phyloP scores from a whole-genome alignment of 495 filamentous ascomycete genomes.

The Trichoderma erinaceum region DNA sequence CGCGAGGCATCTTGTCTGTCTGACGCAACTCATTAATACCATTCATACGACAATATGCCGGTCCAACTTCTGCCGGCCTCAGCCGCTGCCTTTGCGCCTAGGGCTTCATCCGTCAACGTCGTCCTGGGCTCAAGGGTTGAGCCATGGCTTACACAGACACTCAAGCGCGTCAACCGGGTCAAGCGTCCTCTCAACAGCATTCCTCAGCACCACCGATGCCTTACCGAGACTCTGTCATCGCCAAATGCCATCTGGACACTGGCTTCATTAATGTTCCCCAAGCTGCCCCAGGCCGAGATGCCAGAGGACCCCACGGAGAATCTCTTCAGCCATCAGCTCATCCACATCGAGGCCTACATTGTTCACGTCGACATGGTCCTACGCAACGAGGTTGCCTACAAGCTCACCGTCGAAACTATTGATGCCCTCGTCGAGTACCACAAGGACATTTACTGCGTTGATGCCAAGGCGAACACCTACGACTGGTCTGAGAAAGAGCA shows the following conservation, averaged over 20 bases:
- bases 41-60: conserved; percentile 59
- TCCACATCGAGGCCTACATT: conserved; percentile 95
- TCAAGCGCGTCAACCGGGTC: conserved; percentile 95
- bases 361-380: conserved; percentile 99
- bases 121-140: conserved; percentile 92
- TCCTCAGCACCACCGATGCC: conserved; percentile 89
- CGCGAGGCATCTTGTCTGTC: background rate
- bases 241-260: conserved; percentile 92
- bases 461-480: conserved; percentile 83
- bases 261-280: conserved; percentile 86
- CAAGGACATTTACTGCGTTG: conserved; percentile 91
- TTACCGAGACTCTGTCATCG: conserved; percentile 93
- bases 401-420: conserved; percentile 96
- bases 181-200: conserved; percentile 98
- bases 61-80: conserved; percentile 88
- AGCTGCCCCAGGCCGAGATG: conserved; percentile 83
- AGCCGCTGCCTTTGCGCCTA: conserved; percentile 91
- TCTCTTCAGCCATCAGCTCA: conserved; percentile 87
- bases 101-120: conserved; percentile 84
- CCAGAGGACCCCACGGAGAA: conserved; percentile 84
- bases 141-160: conserved; percentile 92
- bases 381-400: conserved; percentile 96
- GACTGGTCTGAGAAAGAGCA: conserved; percentile 96
- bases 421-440: conserved; percentile 93
- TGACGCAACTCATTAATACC: background rate